phyloP scores from a whole-genome alignment of 257 asterid genomes.

The Phtheirospermum japonicum region DNA sequence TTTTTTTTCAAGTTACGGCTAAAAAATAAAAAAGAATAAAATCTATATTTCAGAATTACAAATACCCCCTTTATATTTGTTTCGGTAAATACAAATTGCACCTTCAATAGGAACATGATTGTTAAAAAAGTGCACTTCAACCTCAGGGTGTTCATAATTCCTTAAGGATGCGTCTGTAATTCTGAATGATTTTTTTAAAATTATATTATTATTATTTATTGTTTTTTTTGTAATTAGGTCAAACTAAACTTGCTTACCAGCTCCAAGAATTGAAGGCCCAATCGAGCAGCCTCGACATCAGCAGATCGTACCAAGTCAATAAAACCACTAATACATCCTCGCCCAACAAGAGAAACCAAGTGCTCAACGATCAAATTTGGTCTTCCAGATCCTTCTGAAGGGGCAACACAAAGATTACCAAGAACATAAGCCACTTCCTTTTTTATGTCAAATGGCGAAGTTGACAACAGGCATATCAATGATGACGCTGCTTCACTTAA shows the following conservation, averaged over 20 bases:
- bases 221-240: background rate
- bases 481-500: constrained; percentile 70
- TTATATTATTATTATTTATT: background rate
- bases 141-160: background rate
- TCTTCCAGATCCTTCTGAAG: constrained; percentile 66
- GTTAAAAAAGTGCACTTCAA: background rate
- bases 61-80: background rate
- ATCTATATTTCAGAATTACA: background rate
- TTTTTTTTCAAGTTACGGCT: too few species aligned
- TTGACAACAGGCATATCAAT: constrained; percentile 55
- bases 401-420: constrained; percentile 83
- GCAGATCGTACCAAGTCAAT: constrained; percentile 80
- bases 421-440: constrained; percentile 89
- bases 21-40: too few species aligned
- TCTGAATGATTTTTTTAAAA: background rate
- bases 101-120: background rate
- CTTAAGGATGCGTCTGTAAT: background rate
- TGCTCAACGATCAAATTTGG: constrained; percentile 73
- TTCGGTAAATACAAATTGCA: background rate
- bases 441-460: constrained; percentile 83
- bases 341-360: constrained; percentile 68
- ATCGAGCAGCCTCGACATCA: constrained; percentile 83
- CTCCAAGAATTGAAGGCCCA: constrained; percentile 93
- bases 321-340: constrained; percentile 83
- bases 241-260: constrained; percentile 54